Evolutionary conservation across 1,284 basidiomycete species (phyloP).

Genomic region (Malassezia sympodialis): DNA sequence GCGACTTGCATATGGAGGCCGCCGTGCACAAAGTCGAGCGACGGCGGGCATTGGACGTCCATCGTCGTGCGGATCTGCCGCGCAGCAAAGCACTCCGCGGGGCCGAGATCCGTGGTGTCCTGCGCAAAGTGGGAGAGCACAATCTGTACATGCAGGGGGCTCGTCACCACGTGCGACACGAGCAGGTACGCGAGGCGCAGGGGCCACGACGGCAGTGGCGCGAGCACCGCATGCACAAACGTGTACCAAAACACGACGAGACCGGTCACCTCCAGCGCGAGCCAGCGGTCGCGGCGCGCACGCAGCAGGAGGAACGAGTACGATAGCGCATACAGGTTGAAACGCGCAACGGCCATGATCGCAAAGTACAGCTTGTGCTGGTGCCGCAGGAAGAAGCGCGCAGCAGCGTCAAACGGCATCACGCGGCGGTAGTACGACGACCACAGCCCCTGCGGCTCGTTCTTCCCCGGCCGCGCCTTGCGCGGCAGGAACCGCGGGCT

Average conservation of each 20-base stretch:
- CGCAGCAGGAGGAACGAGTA: conserved; percentile 64
- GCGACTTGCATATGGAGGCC: conserved; percentile 90
- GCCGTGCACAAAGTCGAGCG: conserved; percentile 80
- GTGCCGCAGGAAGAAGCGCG: conserved; percentile 60
- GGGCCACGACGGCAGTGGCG: conserved; percentile 61
- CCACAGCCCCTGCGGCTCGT: conserved; percentile 55
- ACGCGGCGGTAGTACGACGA: conserved; percentile 89
- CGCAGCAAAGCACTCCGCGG: conserved; percentile 78
- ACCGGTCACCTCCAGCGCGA: conserved; percentile 57
- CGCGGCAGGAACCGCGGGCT: conserved; percentile 53
- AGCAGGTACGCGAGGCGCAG: conserved; percentile 61
- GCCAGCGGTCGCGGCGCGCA: conserved; percentile 47
- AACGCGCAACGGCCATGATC: conserved; percentile 79
- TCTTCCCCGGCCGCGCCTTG: neutral
- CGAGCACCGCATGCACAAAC: conserved; percentile 58
- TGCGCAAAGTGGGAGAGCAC: conserved; percentile 96
- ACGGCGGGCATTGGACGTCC: conserved; percentile 77
- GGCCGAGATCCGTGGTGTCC: conserved; percentile 82
- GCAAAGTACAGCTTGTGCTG: conserved; percentile 92
- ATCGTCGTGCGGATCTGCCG: conserved; percentile 91
- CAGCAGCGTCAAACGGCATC: conserved; percentile 66
- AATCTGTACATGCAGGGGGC: conserved; percentile 67
- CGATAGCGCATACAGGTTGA: conserved; percentile 86
- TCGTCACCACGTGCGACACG: conserved; percentile 67
- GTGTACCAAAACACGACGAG: conserved; percentile 69